Percentiles rank a stretch among this genome's conserved stretches.
phyloP scores from a whole-genome alignment of 1,284 basidiomycete species.

The Boletus albobrunnescens region DNA sequence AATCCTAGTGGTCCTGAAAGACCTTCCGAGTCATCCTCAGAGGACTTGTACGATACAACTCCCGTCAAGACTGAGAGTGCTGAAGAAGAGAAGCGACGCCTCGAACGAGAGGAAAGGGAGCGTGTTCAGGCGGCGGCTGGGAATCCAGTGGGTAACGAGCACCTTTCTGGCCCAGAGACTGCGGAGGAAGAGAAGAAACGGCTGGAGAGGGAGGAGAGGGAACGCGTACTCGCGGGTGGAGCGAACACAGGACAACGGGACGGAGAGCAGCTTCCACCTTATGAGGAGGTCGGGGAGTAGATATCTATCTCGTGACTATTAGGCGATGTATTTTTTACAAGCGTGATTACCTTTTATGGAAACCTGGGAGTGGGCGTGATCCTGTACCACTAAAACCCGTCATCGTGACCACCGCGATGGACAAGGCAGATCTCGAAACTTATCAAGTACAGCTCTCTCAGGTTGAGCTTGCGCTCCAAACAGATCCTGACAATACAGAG shows the following conservation, averaged over 20 bases:
- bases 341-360: conserved; percentile 20
- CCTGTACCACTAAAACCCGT: not conserved
- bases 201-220: conserved; percentile 61
- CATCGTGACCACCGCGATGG: conserved; percentile 45
- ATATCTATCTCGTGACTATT: not conserved
- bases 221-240: conserved; percentile 43
- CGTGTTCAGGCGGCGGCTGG: conserved; percentile 32
- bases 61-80: conserved; percentile 36
- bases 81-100: conserved; percentile 52
- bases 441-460: conserved; percentile 88
- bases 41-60: conserved; percentile 33
- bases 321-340: not conserved
- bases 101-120: conserved; percentile 38
- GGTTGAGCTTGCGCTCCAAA: conserved; percentile 80
- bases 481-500: conserved; percentile 81
- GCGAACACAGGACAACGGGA: conserved; percentile 25
- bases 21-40: conserved; percentile 22
- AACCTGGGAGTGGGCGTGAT: conserved; percentile 2
- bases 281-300: conserved; percentile 48
- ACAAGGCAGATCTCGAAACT: conserved; percentile 78
- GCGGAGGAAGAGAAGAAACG: conserved; percentile 69
- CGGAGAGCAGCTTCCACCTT: conserved; percentile 61
- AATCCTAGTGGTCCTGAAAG: conserved; percentile 14
- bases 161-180: conserved; percentile 37
- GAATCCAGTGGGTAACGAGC: conserved; percentile 9